Base-by-base conservation (phyloP, 1,139 yeast genomes). In the Candida tropicalis region DNA sequence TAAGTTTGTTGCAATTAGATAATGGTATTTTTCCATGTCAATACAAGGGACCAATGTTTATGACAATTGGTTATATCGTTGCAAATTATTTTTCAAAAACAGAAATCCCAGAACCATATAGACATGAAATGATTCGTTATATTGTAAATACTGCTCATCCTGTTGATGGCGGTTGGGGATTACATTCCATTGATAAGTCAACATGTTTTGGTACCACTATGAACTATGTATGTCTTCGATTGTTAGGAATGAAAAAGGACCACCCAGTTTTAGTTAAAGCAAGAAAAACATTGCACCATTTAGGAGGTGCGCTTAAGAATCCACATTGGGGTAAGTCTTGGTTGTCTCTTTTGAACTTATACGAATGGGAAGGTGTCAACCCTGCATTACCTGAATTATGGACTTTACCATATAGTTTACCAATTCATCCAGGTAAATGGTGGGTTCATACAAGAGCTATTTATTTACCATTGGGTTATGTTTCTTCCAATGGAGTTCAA, bases 91-190 rank as follows among this genome's bases (percentile, higher is more conserved):
- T 82, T 60, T 76, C 93, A 16, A 77, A 80, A 32, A 75, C 80
- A 0, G 81, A 78, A 16, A 86, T 93, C 26, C 84, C 93, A 0
- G 82, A 81, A 34, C 84, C 81, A 24, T 81, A 77, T 52, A 69
- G 73, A 49, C 64, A 69, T 9, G 99, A 95, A 62, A 68, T 95
- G 62, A 81, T 86, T 31, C 74, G 98, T 44, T 93, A 90, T 58
- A 67, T 93, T 17, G 89, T 89, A 15, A 95, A 95, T 59, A 79
- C 88, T 0, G 84, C 98, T 0, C 97, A 93, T 60, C 98, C 97
- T 0, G 96, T 90, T 0, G 99, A 95, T 64, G 99, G 99, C n/a
- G 99, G 99, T 1, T 95, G 99, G 99, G 99, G 98, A 0, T 73
- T 95, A 40, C 98, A 93, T 59, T 80, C 90, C 3, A 83, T 81